Evolutionary conservation across 2,329 filamentous ascomycete genomes (phyloP).

Genomic region (Epichloe festucae): DNA sequence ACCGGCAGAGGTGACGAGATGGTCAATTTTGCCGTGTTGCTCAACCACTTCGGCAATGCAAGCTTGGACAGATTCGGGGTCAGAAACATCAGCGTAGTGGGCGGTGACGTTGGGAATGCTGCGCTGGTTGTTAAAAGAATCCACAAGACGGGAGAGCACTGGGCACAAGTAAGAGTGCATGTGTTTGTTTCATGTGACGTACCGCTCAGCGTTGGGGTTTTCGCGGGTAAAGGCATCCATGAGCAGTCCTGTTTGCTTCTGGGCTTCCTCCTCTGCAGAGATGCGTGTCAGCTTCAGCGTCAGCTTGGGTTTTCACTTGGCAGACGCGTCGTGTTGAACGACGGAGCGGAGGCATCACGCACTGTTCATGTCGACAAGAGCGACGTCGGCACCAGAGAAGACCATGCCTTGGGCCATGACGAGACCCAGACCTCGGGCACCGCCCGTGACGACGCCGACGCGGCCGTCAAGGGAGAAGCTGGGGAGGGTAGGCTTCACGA

Average conservation of each 20-base stretch:
- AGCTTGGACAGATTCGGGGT: constrained; percentile 62
- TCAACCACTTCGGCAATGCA: constrained; percentile 49
- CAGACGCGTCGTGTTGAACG: background rate
- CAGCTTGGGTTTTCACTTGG: background rate
- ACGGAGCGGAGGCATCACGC: background rate
- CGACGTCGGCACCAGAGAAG: constrained; percentile 75
- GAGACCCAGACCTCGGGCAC: constrained; percentile 75
- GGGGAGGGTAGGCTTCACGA: constrained; percentile 71
- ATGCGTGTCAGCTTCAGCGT: background rate
- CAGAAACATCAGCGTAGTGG: constrained; percentile 79
- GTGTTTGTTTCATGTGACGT: constrained; percentile 11
- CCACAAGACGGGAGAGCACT: background rate
- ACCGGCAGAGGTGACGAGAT: constrained; percentile 88
- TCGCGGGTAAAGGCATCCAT: constrained; percentile 65
- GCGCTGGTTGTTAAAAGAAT: background rate
- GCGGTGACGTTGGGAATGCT: constrained; percentile 70
- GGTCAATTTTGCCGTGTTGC: constrained; percentile 69
- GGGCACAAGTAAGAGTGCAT: too few species aligned
- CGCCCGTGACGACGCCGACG: constrained; percentile 78
- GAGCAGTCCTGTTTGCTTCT: constrained; percentile 60
- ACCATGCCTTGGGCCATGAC: constrained; percentile 91
- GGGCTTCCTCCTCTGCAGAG: constrained; percentile 62
- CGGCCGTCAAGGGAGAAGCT: constrained; percentile 77
- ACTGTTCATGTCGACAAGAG: constrained; percentile 92
- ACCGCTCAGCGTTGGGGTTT: constrained; percentile 63